These are phyloP conservation scores for Alternaria incomplexa DNA, from an alignment of 2,329 filamentous ascomycete genomes.

Conservation along the genomic window DNA sequence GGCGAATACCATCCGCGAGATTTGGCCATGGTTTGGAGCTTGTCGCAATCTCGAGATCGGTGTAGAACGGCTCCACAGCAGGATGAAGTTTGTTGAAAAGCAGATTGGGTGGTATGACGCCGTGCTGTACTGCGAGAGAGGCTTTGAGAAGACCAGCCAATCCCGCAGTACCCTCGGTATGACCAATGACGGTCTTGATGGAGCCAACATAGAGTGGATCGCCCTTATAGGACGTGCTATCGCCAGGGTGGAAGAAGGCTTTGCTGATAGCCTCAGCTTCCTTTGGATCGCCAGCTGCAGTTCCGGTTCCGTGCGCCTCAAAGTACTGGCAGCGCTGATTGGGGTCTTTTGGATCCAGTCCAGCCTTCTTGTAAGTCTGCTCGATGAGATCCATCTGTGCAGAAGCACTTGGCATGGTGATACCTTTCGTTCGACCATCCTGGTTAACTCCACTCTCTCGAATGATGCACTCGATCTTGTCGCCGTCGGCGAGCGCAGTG, in stretches of 20 bases:
- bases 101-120: conserved; percentile 43
- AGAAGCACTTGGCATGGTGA: conserved; percentile 54
- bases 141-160: conserved; percentile 48
- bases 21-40: conserved; percentile 17
- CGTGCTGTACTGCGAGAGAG: conserved; percentile 34
- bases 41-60: conserved; percentile 13
- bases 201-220: conserved; percentile 24
- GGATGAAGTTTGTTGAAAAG: conserved; percentile 43
- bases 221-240: background rate
- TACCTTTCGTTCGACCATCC: conserved; percentile 49
- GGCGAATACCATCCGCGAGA: background rate
- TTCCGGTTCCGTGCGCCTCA: conserved; percentile 38
- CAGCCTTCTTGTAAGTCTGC: conserved; percentile 46
- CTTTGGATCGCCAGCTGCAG: conserved; percentile 35
- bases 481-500: conserved; percentile 56
- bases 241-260: conserved; percentile 4
- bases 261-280: conserved; percentile 26
- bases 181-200: conserved; percentile 51
- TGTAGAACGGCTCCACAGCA: conserved; percentile 29
- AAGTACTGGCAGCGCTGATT: conserved; percentile 4
- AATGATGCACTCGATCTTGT: conserved; percentile 52
- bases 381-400: conserved; percentile 44
- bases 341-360: conserved; percentile 32
- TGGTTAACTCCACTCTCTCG: conserved; percentile 45
- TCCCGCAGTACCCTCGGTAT: conserved; percentile 50